Evolutionary conservation across 2,329 filamentous ascomycete genomes (phyloP).

Genomic region (Monosporascus sp.): DNA sequence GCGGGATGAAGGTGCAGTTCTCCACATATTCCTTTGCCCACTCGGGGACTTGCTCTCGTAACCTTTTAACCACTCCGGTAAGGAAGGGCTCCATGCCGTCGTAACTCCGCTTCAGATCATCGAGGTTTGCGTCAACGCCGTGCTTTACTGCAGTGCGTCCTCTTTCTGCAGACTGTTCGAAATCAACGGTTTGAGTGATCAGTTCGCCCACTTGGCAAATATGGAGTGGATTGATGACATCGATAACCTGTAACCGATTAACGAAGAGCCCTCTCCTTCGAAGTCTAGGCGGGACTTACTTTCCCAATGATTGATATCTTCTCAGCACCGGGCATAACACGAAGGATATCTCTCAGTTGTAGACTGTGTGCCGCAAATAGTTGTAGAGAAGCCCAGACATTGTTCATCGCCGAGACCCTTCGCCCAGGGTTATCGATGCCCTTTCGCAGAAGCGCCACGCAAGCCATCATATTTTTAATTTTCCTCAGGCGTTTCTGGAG

Average conservation of each 20-base stretch:
- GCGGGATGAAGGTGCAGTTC: conserved; percentile 86
- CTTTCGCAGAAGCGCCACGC: conserved; percentile 67
- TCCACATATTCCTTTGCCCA: conserved; percentile 48
- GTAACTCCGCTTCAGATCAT: conserved; percentile 71
- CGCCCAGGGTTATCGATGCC: conserved; percentile 58
- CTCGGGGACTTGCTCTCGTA: conserved; percentile 59
- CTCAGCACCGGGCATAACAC: conserved; percentile 50
- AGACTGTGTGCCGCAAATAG: conserved; percentile 68
- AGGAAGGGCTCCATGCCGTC: conserved; percentile 73
- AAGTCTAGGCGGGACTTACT: conserved; percentile 29
- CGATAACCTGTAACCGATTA: conserved; percentile 12
- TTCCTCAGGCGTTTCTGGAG: conserved; percentile 60
- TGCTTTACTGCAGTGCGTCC: conserved; percentile 66
- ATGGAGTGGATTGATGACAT: conserved; percentile 58
- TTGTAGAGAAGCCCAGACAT: conserved; percentile 67
- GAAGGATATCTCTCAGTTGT: conserved; percentile 60
- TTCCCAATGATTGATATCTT: conserved; percentile 48
- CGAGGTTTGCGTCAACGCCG: conserved; percentile 69
- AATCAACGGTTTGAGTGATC: conserved; percentile 73
- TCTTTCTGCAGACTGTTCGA: conserved; percentile 67
- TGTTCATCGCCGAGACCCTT: conserved; percentile 52
- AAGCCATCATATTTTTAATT: conserved; percentile 69
- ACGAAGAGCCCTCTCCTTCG: neutral
- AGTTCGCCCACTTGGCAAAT: conserved; percentile 55
- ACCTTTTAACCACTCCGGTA: conserved; percentile 57